Evolutionary conservation across 306 rosid genomes (phyloP).

Genomic region (Sicyos edulis): DNA sequence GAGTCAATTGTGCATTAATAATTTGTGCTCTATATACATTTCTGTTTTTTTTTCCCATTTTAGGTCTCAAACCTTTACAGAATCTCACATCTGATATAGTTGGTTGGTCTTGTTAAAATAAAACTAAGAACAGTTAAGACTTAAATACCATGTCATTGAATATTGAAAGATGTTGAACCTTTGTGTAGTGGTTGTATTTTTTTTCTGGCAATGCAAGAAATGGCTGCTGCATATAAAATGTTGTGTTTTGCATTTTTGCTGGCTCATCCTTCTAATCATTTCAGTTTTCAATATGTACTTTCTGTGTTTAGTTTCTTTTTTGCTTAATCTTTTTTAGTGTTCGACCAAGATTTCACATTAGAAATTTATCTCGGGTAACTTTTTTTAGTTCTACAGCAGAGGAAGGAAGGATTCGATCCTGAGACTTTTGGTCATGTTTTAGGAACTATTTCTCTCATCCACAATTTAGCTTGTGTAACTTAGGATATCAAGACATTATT

Average conservation of each 20-base stretch:
- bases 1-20: slow-evolving; percentile 7
- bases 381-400: too few species aligned
- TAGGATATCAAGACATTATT: too few species aligned
- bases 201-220: neutral
- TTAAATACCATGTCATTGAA: neutral
- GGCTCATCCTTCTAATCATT: neutral
- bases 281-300: neutral
- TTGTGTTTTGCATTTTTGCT: neutral
- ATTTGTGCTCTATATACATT: neutral
- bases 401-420: too few species aligned
- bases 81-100: neutral
- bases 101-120: neutral
- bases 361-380: neutral
- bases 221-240: neutral
- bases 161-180: neutral
- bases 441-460: too few species aligned
- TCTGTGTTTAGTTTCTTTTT: neutral
- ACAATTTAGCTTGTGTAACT: neutral
- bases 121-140: neutral
- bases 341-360: neutral
- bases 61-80: neutral
- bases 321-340: neutral
- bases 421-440: too few species aligned
- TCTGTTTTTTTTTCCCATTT: neutral
- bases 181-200: neutral